Conservation (phyloP, 108 stramenopile genomes). For the Fistulifera solaris region DNA sequence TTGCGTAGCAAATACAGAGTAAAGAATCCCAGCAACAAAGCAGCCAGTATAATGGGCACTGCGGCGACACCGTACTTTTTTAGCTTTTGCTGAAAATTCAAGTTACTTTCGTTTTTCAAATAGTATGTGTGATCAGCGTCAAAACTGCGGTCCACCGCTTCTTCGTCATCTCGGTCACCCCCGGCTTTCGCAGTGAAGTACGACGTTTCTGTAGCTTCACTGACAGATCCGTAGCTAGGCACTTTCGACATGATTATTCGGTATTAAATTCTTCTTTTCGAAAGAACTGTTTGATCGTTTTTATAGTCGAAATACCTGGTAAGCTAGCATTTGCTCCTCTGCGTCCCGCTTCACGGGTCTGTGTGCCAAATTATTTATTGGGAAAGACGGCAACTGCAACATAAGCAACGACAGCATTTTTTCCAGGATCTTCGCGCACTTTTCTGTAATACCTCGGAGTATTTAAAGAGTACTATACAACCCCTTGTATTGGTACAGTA, state of each 20-base stretch:
- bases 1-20: conserved; percentile 9
- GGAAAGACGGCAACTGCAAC: not conserved
- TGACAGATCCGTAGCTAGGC: not conserved
- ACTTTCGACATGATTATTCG: not conserved
- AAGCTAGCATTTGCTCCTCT: too few relatives aligned
- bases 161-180: not conserved
- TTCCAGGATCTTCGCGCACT: too few relatives aligned
- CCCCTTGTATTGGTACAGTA: not conserved
- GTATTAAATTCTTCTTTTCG: not conserved
- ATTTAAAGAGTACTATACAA: not conserved
- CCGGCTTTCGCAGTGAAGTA: not conserved
- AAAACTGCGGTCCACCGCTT: not conserved
- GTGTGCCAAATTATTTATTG: not conserved
- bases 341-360: not conserved
- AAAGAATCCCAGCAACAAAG: conserved; percentile 12
- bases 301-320: not conserved
- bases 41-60: conserved; percentile 24
- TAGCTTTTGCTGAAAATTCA: not conserved
- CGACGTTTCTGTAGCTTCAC: not conserved
- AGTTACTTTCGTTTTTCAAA: not conserved
- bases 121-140: conserved; percentile 2
- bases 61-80: not conserved
- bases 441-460: not conserved
- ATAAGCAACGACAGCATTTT: too few relatives aligned
- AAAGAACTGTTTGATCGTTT: not conserved